Conservation (phyloP, 495 filamentous ascomycete species). For the Darksidea phi region DNA sequence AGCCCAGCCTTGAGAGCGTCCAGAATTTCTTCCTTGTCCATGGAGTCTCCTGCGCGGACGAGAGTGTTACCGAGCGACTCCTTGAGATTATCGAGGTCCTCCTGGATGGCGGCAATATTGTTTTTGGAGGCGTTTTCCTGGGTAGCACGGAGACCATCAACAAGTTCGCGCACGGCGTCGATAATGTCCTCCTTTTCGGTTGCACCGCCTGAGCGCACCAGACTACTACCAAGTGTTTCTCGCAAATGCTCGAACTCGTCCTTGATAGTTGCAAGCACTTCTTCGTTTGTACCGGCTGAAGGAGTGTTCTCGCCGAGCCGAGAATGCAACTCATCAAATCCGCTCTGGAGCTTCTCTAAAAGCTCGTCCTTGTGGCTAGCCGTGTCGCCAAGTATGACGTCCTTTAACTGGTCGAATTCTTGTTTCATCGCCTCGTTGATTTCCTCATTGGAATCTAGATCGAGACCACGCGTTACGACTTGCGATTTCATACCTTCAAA, state of each 20-base stretch:
- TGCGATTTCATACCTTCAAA: constrained; percentile 42
- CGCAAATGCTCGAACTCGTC: constrained; percentile 66
- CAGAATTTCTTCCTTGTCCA: constrained; percentile 57
- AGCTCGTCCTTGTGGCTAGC: constrained; percentile 43
- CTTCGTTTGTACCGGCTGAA: constrained; percentile 18
- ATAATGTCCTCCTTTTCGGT: constrained; percentile 62
- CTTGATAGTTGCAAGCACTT: constrained; percentile 28
- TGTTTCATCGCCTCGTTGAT: constrained; percentile 47
- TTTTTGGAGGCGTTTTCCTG: constrained; percentile 39
- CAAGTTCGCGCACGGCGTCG: constrained; percentile 42
- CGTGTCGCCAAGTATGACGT: constrained; percentile 37
- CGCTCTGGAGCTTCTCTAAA: constrained; percentile 40
- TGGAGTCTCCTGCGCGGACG: constrained; percentile 36
- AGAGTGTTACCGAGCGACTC: constrained; percentile 38
- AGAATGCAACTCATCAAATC: constrained; percentile 40
- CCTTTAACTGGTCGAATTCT: constrained; percentile 62
- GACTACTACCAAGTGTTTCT: constrained; percentile 65
- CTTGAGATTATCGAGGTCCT: constrained; percentile 41
- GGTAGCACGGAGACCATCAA: constrained; percentile 42
- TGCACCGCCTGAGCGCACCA: constrained; percentile 54
- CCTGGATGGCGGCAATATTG: constrained; percentile 37
- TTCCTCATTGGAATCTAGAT: constrained; percentile 42
- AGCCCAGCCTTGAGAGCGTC: constrained; percentile 37
- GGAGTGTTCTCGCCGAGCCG: constrained; percentile 30
- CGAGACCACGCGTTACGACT: constrained; percentile 33